Evolutionary conservation across 148 eudicot genomes (phyloP).

Genomic region (Rhododendron mucronatum): DNA sequence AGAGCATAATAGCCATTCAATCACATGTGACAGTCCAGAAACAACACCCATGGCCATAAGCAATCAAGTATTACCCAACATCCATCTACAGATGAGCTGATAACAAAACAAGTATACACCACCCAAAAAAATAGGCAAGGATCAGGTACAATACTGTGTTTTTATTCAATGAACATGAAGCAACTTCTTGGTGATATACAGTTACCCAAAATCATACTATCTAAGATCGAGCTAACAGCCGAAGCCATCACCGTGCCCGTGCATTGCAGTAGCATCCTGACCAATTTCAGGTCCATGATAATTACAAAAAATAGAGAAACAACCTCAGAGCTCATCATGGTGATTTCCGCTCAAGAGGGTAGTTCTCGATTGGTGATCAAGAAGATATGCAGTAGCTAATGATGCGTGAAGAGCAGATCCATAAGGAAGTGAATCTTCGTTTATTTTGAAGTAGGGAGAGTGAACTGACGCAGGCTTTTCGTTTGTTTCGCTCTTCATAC

Average conservation of each 20-base stretch:
- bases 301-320: not conserved
- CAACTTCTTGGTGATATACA: not conserved
- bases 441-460: conserved; percentile 43
- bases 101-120: not conserved
- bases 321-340: conserved; percentile 67
- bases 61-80: not conserved
- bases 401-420: conserved; percentile 75
- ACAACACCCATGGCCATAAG: not conserved
- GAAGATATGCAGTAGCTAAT: conserved; percentile 58
- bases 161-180: not conserved
- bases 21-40: not conserved
- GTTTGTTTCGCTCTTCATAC: conserved; percentile 50
- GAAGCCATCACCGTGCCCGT: not conserved
- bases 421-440: conserved; percentile 50
- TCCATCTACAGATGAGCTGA: not conserved
- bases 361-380: conserved; percentile 29
- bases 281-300: conserved; percentile 1
- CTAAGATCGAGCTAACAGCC: not conserved
- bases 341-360: conserved; percentile 7
- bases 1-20: not conserved
- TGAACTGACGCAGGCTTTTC: conserved; percentile 29
- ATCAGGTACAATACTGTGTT: not conserved
- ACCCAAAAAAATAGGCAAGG: not conserved
- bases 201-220: not conserved
- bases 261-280: not conserved